These are phyloP conservation scores for Triticum turgidum DNA, from an alignment of 176 grass and related monocot genomes.

Conservation along the genomic window DNA sequence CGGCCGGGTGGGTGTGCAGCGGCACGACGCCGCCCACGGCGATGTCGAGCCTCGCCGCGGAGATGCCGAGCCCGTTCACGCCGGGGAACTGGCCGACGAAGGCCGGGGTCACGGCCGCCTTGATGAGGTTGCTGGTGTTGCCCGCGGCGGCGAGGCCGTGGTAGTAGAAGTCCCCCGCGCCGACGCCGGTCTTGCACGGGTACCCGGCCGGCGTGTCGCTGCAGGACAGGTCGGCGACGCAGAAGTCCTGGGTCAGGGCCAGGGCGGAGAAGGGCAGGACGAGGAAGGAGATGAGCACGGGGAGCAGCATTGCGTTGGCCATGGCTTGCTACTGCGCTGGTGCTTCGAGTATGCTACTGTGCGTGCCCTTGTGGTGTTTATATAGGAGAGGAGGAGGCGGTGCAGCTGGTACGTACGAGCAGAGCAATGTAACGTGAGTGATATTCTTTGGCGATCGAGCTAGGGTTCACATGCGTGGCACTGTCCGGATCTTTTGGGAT, in stretches of 20 bases:
- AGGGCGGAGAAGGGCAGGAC: slow-evolving; percentile 34
- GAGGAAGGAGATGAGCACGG: slow-evolving; percentile 54
- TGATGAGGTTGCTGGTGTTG: slow-evolving; percentile 61
- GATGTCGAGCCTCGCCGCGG: slow-evolving; percentile 10
- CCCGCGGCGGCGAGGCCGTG: slow-evolving; percentile 46
- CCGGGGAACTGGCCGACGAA: slow-evolving; percentile 19
- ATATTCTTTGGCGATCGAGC: not conserved
- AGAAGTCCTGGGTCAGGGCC: slow-evolving; percentile 67
- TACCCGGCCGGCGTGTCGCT: slow-evolving; percentile 52
- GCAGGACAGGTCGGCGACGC: slow-evolving; percentile 63
- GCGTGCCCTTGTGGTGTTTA: not conserved
- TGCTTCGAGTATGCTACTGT: not conserved
- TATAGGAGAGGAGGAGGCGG: not conserved
- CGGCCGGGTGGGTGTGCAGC: slow-evolving; percentile 10
- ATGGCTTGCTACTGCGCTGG: slow-evolving; percentile 7
- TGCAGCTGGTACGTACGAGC: not conserved
- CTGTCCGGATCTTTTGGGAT: slow-evolving; percentile 14
- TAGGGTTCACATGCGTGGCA: slow-evolving; percentile 16
- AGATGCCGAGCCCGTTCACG: slow-evolving; percentile 8
- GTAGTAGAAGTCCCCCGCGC: slow-evolving; percentile 46
- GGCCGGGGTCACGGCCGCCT: slow-evolving; percentile 52
- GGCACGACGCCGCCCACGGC: slow-evolving; percentile 7
- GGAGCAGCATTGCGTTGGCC: slow-evolving; percentile 48
- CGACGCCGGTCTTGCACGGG: slow-evolving; percentile 1
- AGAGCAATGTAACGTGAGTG: not conserved